A percentile compares a stretch with the other conserved stretches of the same genome.
These are phyloP conservation scores for Annulohypoxylon stygium DNA, from an alignment of 495 filamentous ascomycete genomes.

Conservation along the genomic window DNA sequence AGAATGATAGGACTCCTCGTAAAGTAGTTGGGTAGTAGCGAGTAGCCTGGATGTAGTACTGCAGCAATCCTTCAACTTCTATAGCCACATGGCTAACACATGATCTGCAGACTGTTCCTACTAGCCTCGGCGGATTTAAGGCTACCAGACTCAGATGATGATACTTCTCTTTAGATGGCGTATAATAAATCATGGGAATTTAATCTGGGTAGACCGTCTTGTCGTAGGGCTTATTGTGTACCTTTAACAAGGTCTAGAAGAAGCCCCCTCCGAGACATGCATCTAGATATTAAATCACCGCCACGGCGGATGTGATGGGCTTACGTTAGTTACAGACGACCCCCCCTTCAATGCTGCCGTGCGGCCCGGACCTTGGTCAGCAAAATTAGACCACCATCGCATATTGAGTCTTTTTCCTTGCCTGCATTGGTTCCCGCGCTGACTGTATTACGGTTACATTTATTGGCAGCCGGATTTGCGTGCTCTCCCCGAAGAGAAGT, in stretches of 20 bases:
- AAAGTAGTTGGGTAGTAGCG: conserved; percentile 16
- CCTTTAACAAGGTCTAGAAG: neutral
- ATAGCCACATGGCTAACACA: conserved; percentile 23
- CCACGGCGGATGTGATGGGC: neutral
- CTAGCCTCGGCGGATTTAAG: neutral
- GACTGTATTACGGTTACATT: conserved; percentile 27
- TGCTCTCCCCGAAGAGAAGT: neutral
- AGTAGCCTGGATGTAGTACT: conserved; percentile 13
- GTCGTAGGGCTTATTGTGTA: neutral
- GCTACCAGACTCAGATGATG: neutral
- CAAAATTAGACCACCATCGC: conserved; percentile 9
- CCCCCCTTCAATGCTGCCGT: conserved; percentile 12
- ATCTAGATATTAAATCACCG: neutral
- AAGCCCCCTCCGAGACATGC: neutral
- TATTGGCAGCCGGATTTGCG: neutral
- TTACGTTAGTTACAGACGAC: conserved; percentile 8
- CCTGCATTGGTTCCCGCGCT: conserved; percentile 3
- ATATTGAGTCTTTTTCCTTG: conserved; percentile 12
- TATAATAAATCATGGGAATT: neutral
- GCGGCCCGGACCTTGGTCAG: conserved; percentile 17
- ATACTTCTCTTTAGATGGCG: neutral
- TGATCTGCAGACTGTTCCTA: neutral
- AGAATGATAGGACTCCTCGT: conserved; percentile 4
- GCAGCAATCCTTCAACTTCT: conserved; percentile 26
- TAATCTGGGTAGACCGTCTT: neutral